Base-by-base conservation (phyloP, 2,329 filamentous ascomycete genomes). In the Macrophomina tecta region DNA sequence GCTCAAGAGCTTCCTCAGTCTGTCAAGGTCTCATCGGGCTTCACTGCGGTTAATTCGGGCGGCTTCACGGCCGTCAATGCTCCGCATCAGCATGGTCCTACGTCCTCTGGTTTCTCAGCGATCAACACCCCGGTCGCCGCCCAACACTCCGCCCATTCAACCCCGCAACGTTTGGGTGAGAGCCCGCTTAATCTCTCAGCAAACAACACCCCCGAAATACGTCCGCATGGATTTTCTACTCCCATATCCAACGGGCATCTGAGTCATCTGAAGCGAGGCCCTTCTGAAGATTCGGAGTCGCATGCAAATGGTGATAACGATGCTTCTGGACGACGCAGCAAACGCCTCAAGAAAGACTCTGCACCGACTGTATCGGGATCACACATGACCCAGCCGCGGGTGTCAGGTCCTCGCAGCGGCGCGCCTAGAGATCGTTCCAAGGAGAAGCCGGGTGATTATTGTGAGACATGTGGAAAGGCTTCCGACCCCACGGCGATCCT, bases 361-460 rank as follows among this genome's bases (percentile, higher is more conserved):
- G 82, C 85, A 42, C 93, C 94, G 51, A 97, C 92, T 40, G 93
- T 99, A 71, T 93, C 93, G 70, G 95, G 95, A 65, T 98, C 94
- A 63, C 93, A 98, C 80, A 98, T 98, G 93, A 95, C 92, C 69
- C 88, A 94, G 74, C 93, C 97, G 75, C 91, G 94, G 64, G 92
- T 94, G 32, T 89, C 90, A 16, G 92, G 90, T 18, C 69, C 83
- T 82, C 49, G 83, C 84, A 58, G 84, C 85, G 55, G 64, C 34
- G 14, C 34, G 8, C 53, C 55, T 4, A 62, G 28, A 55, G 86
- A 87, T 72, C 85, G 85, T 69, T 83, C 83, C 42, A 81, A 83
- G 62, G 83, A 85, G 65, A 86, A 85, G 72, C 83, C 82, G 38
- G 87, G 87, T 68, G 86, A 90, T 75, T 84, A 62, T 78, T 99